Conservation (phyloP, 2,329 filamentous ascomycete species). For the Herpotrichia juniperi region DNA sequence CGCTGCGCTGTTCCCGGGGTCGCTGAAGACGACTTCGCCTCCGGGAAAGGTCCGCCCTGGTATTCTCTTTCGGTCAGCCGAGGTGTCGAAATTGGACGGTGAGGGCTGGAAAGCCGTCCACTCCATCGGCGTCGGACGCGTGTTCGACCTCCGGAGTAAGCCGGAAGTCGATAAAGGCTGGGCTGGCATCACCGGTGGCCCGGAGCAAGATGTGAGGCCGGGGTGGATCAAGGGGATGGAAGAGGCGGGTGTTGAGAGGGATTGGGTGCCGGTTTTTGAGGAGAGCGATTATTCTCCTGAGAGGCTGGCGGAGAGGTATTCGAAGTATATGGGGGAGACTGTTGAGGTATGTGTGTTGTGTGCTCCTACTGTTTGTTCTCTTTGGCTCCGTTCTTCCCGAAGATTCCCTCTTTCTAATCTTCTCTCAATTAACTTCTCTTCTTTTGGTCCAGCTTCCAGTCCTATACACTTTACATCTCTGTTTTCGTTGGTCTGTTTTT, state of each 20-base stretch:
- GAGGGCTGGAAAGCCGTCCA: slow-evolving; percentile 31
- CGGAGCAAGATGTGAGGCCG: slow-evolving; percentile 31
- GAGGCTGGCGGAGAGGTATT: slow-evolving; percentile 65
- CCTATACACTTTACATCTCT: too few species aligned
- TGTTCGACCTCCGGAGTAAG: slow-evolving; percentile 72
- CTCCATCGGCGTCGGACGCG: slow-evolving; percentile 63
- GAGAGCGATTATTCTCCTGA: slow-evolving; percentile 68
- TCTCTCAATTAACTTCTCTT: too few species aligned
- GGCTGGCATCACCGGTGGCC: slow-evolving; percentile 24
- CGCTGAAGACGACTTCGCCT: slow-evolving; percentile 23
- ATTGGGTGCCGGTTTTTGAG: slow-evolving; percentile 70
- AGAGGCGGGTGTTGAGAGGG: slow-evolving; percentile 53
- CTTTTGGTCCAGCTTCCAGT: too few species aligned
- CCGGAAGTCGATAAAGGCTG: slow-evolving; percentile 60
- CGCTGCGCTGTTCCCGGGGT: slow-evolving; percentile 25
- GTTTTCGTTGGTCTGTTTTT: background rate
- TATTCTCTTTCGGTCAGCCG: slow-evolving; percentile 71
- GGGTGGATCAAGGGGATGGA: slow-evolving; percentile 30
- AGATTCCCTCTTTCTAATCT: too few species aligned
- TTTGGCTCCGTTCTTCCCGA: too few species aligned
- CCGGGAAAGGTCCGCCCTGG: slow-evolving; percentile 56
- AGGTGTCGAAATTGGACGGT: slow-evolving; percentile 53
- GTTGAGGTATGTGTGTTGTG: slow-evolving; percentile 39
- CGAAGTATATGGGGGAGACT: slow-evolving; percentile 63
- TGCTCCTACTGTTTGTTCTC: slow-evolving; percentile 5